Conservation (phyloP, 192 early-diverging fungal genomes). For the Neocallimastix lanati region DNA sequence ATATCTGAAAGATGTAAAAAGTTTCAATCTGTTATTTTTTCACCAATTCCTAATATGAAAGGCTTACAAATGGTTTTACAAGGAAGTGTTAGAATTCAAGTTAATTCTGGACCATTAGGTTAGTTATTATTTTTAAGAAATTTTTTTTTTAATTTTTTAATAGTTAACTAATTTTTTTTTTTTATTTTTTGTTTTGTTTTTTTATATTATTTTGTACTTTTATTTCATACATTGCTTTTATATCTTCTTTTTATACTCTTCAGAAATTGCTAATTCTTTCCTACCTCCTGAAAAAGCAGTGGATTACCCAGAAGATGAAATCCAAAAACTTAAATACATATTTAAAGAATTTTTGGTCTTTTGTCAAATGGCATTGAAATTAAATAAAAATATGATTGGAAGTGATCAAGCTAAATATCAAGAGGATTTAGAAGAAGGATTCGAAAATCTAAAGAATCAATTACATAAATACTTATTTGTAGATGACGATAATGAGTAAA, state of each 20-base stretch:
- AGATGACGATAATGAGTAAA: not conserved
- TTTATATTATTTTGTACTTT: no score
- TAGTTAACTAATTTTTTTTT: no score
- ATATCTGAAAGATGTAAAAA: not conserved
- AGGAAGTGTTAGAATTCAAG: conserved; percentile 3
- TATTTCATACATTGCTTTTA: no score
- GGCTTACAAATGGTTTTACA: conserved; percentile 1
- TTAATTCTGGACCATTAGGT: conserved; percentile 1
- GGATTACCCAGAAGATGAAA: not conserved
- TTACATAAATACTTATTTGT: not conserved
- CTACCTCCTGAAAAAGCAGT: not conserved
- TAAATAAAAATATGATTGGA: conserved; percentile 3
- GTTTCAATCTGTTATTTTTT: not conserved
- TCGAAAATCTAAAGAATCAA: not conserved
- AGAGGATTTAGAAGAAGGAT: conserved; percentile 3
- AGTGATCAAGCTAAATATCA: conserved; percentile 4
- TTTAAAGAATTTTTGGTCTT: conserved; percentile 2
- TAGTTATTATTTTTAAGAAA: no score
- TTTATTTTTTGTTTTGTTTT: no score
- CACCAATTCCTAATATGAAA: conserved; percentile 1
- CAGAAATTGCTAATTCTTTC: not conserved
- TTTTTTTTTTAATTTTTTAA: no score
- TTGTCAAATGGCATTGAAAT: not conserved
- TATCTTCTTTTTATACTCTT: no score
- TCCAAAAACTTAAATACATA: not conserved